A percentile compares a stretch with the other conserved stretches of the same genome.
phyloP scores from a whole-genome alignment of 345 rosid species.

The Euphorbia lathyris region DNA sequence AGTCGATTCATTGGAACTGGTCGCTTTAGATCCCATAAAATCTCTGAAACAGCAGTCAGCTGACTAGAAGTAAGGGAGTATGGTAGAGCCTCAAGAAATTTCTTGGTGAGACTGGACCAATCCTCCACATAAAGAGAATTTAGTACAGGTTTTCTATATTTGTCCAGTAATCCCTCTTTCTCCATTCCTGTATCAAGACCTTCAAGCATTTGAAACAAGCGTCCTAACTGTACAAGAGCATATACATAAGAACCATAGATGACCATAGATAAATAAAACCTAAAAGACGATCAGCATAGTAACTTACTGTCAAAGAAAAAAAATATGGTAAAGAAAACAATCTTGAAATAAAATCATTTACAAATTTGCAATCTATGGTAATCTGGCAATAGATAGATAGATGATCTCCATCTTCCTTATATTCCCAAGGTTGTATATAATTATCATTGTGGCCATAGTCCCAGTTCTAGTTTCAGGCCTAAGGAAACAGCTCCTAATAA shows the following conservation, averaged over 20 bases:
- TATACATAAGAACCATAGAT: constrained; percentile 10
- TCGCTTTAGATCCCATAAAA: constrained; percentile 88
- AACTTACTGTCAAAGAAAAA: not conserved
- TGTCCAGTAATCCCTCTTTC: constrained; percentile 75
- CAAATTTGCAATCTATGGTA: not conserved
- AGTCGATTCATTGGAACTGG: constrained; percentile 95
- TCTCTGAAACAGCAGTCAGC: constrained; percentile 82
- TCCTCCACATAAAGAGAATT: constrained; percentile 53
- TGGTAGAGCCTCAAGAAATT: constrained; percentile 73
- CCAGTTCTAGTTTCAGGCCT: constrained; percentile 1
- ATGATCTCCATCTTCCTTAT: not conserved
- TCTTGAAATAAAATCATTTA: not conserved
- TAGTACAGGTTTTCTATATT: constrained; percentile 60
- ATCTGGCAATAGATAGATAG: not conserved
- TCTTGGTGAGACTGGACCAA: constrained; percentile 78
- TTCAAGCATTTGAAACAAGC: constrained; percentile 91
- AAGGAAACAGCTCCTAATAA: not conserved
- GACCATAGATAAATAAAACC: not conserved
- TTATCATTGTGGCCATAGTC: not conserved
- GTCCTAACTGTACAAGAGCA: constrained; percentile 62
- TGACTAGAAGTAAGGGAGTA: constrained; percentile 90
- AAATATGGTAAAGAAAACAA: not conserved
- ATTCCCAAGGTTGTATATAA: not conserved
- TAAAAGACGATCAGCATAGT: not conserved
- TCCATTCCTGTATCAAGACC: constrained; percentile 71